These are phyloP conservation scores for Cyanodermella asteris DNA, from an alignment of 2,329 filamentous ascomycete species.

Conservation along the genomic window DNA sequence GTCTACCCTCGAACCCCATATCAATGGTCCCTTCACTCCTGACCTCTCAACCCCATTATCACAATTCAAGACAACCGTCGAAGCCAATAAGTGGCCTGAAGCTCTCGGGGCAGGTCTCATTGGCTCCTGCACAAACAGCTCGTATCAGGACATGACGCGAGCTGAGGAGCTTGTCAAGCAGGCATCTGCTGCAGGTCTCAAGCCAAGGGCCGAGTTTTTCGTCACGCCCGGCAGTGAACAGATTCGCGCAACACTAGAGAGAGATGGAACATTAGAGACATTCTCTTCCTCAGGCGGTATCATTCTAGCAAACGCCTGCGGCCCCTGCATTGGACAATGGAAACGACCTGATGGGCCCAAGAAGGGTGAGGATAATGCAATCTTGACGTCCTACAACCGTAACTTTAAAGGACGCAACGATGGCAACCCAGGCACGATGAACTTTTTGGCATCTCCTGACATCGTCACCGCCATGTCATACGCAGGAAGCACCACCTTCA, in stretches of 20 bases:
- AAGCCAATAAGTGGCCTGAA: slow-evolving; percentile 72
- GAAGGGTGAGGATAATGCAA: slow-evolving; percentile 80
- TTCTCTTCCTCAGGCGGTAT: slow-evolving; percentile 73
- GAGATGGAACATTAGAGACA: slow-evolving; percentile 67
- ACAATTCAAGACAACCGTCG: slow-evolving; percentile 64
- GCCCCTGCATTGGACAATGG: slow-evolving; percentile 89
- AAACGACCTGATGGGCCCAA: slow-evolving; percentile 64
- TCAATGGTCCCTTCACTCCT: slow-evolving; percentile 93
- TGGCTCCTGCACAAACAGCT: slow-evolving; percentile 96
- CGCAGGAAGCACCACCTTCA: slow-evolving; percentile 81
- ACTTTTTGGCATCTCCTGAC: slow-evolving; percentile 92
- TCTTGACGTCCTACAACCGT: slow-evolving; percentile 92
- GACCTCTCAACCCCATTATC: slow-evolving; percentile 86
- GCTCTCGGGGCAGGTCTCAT: slow-evolving; percentile 85
- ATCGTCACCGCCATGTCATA: slow-evolving; percentile 93
- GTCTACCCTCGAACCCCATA: slow-evolving; percentile 74
- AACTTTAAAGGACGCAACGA: slow-evolving; percentile 97
- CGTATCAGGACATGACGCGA: slow-evolving; percentile 95
- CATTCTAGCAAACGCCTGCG: slow-evolving; percentile 86
- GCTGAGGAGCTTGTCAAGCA: slow-evolving; percentile 85
- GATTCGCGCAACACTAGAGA: slow-evolving; percentile 79
- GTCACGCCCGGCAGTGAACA: slow-evolving; percentile 93
- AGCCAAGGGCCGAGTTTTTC: slow-evolving; percentile 79
- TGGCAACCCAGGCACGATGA: slow-evolving; percentile 92
- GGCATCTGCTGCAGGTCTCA: slow-evolving; percentile 68